A percentile compares a stretch with the other conserved stretches of the same genome.
These are phyloP conservation scores for Ceratopteris richardii DNA, from an alignment of 75 land plant species.

Conservation along the genomic window DNA sequence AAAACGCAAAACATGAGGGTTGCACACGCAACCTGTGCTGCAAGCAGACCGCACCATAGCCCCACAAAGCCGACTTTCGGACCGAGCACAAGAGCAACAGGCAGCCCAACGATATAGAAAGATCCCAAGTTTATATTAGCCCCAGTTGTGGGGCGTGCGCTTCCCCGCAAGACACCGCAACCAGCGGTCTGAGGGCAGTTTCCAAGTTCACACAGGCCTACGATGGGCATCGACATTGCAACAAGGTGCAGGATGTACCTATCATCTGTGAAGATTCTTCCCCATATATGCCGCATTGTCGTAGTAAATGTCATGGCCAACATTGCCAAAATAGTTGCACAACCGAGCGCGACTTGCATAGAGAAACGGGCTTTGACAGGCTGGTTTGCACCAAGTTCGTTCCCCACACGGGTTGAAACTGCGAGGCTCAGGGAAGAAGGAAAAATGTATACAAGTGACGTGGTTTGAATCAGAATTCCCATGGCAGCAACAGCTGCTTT, in stretches of 20 bases:
- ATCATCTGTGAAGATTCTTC: constrained; percentile 30
- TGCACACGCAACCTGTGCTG: constrained; percentile 44
- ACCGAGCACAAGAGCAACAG: constrained; percentile 30
- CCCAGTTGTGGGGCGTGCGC: constrained; percentile 36
- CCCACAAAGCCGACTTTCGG: constrained; percentile 12
- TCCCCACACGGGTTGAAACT: constrained; percentile 32
- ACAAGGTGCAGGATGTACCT: constrained; percentile 18
- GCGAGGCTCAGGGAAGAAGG: constrained; percentile 36
- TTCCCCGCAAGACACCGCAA: constrained; percentile 42
- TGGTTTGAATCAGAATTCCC: constrained; percentile 47
- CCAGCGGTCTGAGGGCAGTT: constrained; percentile 48
- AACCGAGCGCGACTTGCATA: constrained; percentile 15
- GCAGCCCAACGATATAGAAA: constrained; percentile 41
- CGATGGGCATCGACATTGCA: constrained; percentile 28
- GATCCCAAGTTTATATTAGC: constrained; percentile 34
- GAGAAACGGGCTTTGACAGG: constrained; percentile 21
- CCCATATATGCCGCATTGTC: constrained; percentile 26
- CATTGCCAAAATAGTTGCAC: constrained; percentile 14
- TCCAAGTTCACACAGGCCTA: constrained; percentile 44
- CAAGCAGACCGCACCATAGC: constrained; percentile 54
- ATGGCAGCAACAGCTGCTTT: constrained; percentile 26
- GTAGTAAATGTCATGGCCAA: constrained; percentile 23
- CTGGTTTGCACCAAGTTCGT: constrained; percentile 36
- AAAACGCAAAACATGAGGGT: constrained; percentile 40
- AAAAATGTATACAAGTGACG: constrained; percentile 29